These are phyloP conservation scores for Daldinia loculata DNA, from an alignment of 495 filamentous ascomycete species.

Conservation along the genomic window DNA sequence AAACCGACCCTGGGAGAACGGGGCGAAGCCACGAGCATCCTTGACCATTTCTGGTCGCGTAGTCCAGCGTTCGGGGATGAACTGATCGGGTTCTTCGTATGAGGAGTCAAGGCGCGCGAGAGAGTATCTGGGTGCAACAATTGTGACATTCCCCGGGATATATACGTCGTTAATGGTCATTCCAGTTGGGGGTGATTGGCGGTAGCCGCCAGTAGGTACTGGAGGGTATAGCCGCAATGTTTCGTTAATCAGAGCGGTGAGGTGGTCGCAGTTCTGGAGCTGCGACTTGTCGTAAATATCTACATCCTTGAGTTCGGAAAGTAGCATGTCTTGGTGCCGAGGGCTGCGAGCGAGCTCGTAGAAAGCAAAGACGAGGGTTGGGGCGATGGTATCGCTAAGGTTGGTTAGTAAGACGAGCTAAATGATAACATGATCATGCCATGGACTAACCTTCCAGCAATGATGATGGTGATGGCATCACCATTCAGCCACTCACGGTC, in stretches of 20 bases:
- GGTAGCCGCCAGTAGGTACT: constrained; percentile 48
- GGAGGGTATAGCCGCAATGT: constrained; percentile 60
- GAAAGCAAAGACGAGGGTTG: constrained; percentile 51
- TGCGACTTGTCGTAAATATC: constrained; percentile 28
- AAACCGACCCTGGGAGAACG: constrained; percentile 58
- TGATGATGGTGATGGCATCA: constrained; percentile 49
- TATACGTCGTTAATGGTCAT: constrained; percentile 52
- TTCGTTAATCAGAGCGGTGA: constrained; percentile 63
- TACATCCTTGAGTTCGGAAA: constrained; percentile 41
- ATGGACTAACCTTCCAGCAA: constrained; percentile 54
- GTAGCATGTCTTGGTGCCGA: constrained; percentile 45
- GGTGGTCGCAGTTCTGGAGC: constrained; percentile 37
- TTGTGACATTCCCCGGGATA: constrained; percentile 55
- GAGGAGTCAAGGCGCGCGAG: constrained; percentile 51
- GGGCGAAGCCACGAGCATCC: constrained; percentile 57
- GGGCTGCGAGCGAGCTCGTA: constrained; percentile 54
- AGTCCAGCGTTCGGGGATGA: constrained; percentile 65
- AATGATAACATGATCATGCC: neutral
- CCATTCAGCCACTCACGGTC: constrained; percentile 45
- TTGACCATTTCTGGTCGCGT: constrained; percentile 53
- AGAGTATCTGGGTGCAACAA: constrained; percentile 41
- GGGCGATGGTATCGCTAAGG: constrained; percentile 51
- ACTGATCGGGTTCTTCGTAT: constrained; percentile 52
- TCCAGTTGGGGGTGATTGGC: constrained; percentile 55
- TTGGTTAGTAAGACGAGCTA: constrained; percentile 23